Percentiles rank a stretch among this genome's conserved stretches.
phyloP scores from a whole-genome alignment of 306 rosid genomes.

The Adenanthera pavonina region DNA sequence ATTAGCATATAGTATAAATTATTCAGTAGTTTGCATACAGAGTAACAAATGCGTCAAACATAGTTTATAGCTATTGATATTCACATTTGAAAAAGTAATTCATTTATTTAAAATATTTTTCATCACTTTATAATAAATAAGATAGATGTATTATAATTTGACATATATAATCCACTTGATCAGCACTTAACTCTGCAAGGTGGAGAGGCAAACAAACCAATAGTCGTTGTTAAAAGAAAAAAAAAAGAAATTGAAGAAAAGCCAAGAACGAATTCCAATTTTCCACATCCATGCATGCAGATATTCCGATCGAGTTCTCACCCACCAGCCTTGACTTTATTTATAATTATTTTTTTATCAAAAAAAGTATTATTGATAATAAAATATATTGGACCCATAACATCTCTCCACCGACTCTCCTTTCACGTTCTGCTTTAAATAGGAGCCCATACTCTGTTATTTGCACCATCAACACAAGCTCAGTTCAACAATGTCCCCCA shows the following conservation, averaged over 20 bases:
- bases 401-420: slow-evolving; percentile 6
- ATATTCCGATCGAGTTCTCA: not conserved
- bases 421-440: not conserved
- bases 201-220: too few species aligned
- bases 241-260: not conserved
- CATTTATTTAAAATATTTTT: not conserved
- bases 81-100: not conserved
- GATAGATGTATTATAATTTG: not conserved
- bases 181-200: too few species aligned
- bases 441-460: not conserved
- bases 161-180: too few species aligned
- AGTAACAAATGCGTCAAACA: not conserved
- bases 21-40: not conserved
- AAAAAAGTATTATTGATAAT: not conserved
- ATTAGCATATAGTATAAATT: not conserved
- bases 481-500: not conserved
- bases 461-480: not conserved
- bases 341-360: not conserved
- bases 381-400: not conserved
- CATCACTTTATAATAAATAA: not conserved
- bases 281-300: not conserved
- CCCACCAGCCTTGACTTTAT: not conserved
- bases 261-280: not conserved
- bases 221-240: too few species aligned
- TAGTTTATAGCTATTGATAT: not conserved